These are phyloP conservation scores for Glycyrrhiza uralensis DNA, from an alignment of 306 rosid species.

Conservation along the genomic window DNA sequence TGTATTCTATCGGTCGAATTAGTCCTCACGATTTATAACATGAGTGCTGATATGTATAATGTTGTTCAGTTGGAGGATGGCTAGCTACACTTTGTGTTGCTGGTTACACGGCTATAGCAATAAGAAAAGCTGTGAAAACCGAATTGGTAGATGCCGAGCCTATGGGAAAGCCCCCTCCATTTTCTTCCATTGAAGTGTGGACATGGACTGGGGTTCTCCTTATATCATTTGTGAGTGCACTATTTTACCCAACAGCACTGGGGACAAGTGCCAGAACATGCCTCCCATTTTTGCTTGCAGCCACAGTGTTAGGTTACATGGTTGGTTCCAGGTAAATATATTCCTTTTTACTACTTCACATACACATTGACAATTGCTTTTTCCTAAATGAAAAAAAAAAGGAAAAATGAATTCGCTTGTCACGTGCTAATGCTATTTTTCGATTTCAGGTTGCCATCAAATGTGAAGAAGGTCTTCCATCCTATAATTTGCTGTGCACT, in stretches of 20 bases:
- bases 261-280: constrained; percentile 88
- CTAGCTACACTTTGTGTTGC: constrained; percentile 84
- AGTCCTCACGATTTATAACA: neutral
- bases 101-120: constrained; percentile 77
- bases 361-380: neutral
- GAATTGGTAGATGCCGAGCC: constrained; percentile 89
- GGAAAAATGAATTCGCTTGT: neutral
- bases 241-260: constrained; percentile 63
- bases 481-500: constrained; percentile 87
- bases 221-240: constrained; percentile 60
- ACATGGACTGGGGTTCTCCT: constrained; percentile 69
- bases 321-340: constrained; percentile 80
- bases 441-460: constrained; percentile 67
- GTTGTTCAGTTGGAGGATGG: constrained; percentile 86
- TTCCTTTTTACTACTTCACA: constrained; percentile 15
- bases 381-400: neutral
- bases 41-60: constrained; percentile 9
- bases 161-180: constrained; percentile 80
- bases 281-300: constrained; percentile 93
- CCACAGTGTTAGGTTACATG: constrained; percentile 86
- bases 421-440: neutral
- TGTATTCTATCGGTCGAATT: neutral
- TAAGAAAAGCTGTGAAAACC: constrained; percentile 82
- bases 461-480: constrained; percentile 79
- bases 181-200: constrained; percentile 73